Percentiles rank a stretch among this genome's conserved stretches.
Evolutionary conservation across 371 early-diverging fungal species (phyloP).

Genomic region (Rhizopus arrhizus): DNA sequence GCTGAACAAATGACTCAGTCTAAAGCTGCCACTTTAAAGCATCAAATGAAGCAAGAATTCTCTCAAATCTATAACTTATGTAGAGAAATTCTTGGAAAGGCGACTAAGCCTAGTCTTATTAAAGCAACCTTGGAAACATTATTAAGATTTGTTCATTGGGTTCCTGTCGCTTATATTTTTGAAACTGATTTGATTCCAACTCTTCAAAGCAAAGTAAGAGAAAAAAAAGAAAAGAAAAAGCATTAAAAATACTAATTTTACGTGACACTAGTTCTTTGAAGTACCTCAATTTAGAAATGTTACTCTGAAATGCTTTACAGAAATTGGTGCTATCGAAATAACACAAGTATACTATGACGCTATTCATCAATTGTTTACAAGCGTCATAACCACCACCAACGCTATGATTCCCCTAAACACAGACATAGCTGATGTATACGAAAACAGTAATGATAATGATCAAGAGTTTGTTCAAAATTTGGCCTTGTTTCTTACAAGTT

Average conservation of each 20-base stretch:
- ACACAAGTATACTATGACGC: slow-evolving; percentile 78
- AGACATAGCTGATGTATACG: slow-evolving; percentile 68
- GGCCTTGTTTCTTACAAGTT: slow-evolving; percentile 76
- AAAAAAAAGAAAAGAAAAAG: slow-evolving; percentile 60
- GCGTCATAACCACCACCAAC: slow-evolving; percentile 72
- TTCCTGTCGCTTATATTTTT: slow-evolving; percentile 96
- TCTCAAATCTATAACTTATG: slow-evolving; percentile 95
- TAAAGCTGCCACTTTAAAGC: slow-evolving; percentile 89
- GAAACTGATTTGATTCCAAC: slow-evolving; percentile 91
- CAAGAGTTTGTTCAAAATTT: slow-evolving; percentile 71
- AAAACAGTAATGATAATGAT: slow-evolving; percentile 81
- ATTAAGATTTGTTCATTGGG: slow-evolving; percentile 94
- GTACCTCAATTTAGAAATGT: slow-evolving; percentile 88
- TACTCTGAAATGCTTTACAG: slow-evolving; percentile 92
- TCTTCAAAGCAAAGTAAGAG: slow-evolving; percentile 78
- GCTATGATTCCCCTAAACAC: slow-evolving; percentile 71
- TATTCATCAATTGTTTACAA: slow-evolving; percentile 81
- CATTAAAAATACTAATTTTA: not conserved
- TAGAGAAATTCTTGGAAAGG: slow-evolving; percentile 92
- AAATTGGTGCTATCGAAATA: slow-evolving; percentile 84
- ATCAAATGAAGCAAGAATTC: slow-evolving; percentile 96
- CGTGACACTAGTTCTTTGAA: slow-evolving; percentile 70
- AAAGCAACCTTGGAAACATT: slow-evolving; percentile 93
- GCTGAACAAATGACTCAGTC: slow-evolving; percentile 97
- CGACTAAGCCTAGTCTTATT: slow-evolving; percentile 85